Evolutionary conservation across 2,329 filamentous ascomycete species (phyloP), one percentile per base, ranked within the genome.

Genomic region (Calonectria henricotiae): DNA sequence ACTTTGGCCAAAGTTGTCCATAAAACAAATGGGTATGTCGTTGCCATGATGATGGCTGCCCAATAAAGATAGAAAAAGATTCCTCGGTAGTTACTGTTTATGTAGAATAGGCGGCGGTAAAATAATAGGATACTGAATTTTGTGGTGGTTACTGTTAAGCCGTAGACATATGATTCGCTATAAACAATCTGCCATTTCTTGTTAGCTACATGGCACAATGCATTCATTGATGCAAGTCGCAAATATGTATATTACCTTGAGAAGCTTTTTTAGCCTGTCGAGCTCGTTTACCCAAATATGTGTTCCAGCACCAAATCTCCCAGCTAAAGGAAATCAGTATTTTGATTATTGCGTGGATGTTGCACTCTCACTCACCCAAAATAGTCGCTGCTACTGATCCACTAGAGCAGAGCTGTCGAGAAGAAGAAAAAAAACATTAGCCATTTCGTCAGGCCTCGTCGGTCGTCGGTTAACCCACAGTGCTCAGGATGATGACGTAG

Each of bases 41-140:
- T 32, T 2, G 68, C 44, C 7, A 70, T 37, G 17, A 49, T 25
- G 37, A 67, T 30, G 3, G 68, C 68, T 1, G 41, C 2, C 68
- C 68, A 70, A 15, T 60, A 70, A 5, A 67, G 60, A 25, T 51
- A 62, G 41, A 46, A 64, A 17, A 67, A 70, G 3, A 51, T 12
- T 5, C 51, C 46, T 32, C 12, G 37, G 3, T 46, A 11, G 3
- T 41, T 47, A n/a, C 27, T 35, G 20, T 60, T 66, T 2, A 63
- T 55, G n/a, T 65, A 64, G 9, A 69, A 68, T 9, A 71, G 62
- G 6, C 69, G 69, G 15, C 62, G 66, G 44, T 71, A 71, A 13
- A 71, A 54, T 12, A 71, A 39, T n/a, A 71, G 62, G n/a, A 71
- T 49, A 39, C 69, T 69, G 4, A 62, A 47, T 43, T 71, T 71